phyloP scores from a whole-genome alignment of 805 yeast genomes.

The Hanseniaspora clermontiae region DNA sequence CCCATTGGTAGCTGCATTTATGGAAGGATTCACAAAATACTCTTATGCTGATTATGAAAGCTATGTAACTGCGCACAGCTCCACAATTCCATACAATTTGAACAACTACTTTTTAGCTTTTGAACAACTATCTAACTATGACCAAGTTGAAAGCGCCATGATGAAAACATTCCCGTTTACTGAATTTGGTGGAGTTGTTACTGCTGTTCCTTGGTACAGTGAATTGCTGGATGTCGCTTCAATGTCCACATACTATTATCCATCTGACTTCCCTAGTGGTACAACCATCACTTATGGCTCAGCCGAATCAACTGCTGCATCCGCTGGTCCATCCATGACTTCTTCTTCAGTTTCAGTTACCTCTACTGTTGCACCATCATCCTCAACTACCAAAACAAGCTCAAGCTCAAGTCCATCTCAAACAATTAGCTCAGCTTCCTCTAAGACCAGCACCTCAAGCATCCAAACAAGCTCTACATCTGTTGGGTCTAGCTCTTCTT shows the following conservation, averaged over 20 bases:
- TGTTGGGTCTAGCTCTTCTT: neutral
- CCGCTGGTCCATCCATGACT: neutral
- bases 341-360: neutral
- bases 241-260: conserved; percentile 21
- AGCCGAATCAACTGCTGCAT: neutral
- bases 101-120: conserved; percentile 28
- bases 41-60: conserved; percentile 2
- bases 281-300: neutral
- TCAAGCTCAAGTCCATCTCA: neutral
- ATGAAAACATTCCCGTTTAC: conserved; percentile 27
- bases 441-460: neutral
- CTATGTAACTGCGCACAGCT: conserved; percentile 7
- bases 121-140: conserved; percentile 21
- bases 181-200: conserved; percentile 28
- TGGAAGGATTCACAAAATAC: conserved; percentile 6
- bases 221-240: conserved; percentile 19
- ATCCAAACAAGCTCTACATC: neutral
- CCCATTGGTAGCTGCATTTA: conserved; percentile 14
- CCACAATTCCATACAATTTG: conserved; percentile 28
- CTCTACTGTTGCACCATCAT: neutral
- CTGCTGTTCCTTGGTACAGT: conserved; percentile 26
- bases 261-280: conserved; percentile 19
- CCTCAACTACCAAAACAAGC: neutral
- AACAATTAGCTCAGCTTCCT: neutral
- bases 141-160: conserved; percentile 22